Evolutionary conservation across 768 basidiomycete species (phyloP), one percentile per base, ranked within the genome.

Genomic region (Suillus sp.): DNA sequence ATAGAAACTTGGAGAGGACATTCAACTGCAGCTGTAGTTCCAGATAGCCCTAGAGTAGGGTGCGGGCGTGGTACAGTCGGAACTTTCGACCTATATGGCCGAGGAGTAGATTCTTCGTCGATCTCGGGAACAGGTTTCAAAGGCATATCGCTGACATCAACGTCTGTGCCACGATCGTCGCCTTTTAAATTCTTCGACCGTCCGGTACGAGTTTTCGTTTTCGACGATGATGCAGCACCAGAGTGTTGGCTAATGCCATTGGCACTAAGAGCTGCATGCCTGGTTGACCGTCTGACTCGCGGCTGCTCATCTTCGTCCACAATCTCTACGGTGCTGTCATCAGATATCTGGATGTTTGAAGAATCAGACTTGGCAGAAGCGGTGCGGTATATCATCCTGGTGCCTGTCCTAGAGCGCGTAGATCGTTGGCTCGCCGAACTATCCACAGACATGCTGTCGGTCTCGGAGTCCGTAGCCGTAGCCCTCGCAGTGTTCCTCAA

Each of bases 381-480:
- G 4, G 27, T 13, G 18, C 27, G 37, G 38, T 30, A 30, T 25
- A 40, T 57, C 1, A 25, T 57, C 25, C 37, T 30, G 30, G 18
- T 11, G 25, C 25, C 38, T 5, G 38, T 59, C 18, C 35, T 57
- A 6, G 59, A 60, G 10, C 67, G 64, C 13, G 59, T 30, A 6
- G 68, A 54, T 25, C 64, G 65, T 27, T 27, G 65, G 45, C 62
- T 67, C 13, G 66, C 35, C 32, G 37, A 55, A 43, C 68, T 65
- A 53, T 72, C 74, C 65, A 76, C 69, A 30, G 74, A 68, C 72
- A 75, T 76, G 20, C 64, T 66, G 27, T 77, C 70, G 37, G 74
- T 70, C 32, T 69, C 75, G 4, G 65, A 54, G 22, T 72, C 64
- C 18, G 59, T 62, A 25, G 9, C 34, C 32, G 34, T 35, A 27